phyloP scores from a whole-genome alignment of 805 yeast genomes.

The Debaryomyces hansenii region DNA sequence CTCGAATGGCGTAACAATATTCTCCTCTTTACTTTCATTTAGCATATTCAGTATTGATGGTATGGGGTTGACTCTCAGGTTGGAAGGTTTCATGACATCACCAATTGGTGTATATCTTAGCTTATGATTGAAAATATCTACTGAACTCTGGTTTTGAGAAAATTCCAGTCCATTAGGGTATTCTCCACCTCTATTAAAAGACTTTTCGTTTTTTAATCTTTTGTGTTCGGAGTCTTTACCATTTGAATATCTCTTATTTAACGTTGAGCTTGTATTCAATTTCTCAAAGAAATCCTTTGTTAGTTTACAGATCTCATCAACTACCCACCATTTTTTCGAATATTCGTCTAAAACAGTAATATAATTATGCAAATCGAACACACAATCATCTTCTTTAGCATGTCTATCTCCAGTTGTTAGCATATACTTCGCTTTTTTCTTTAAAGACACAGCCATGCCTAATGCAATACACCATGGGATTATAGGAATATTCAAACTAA shows the following conservation, averaged over 20 bases:
- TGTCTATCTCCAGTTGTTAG: constrained; percentile 1
- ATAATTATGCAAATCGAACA: constrained; percentile 17
- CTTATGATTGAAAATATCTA: background rate
- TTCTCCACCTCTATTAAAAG: background rate
- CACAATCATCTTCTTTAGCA: background rate
- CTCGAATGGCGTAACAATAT: background rate
- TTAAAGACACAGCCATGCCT: constrained; percentile 25
- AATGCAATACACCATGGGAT: constrained; percentile 26
- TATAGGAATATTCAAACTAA: constrained; percentile 23
- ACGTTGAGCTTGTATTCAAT: constrained; percentile 3
- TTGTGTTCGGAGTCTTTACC: background rate
- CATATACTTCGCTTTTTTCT: constrained; percentile 14
- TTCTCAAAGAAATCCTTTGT: constrained; percentile 20
- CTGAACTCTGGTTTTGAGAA: background rate
- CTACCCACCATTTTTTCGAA: constrained; percentile 24
- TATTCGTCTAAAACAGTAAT: constrained; percentile 20
- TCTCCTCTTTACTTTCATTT: background rate
- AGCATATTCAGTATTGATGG: constrained; percentile 9
- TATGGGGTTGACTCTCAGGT: constrained; percentile 1
- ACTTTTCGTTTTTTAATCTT: background rate
- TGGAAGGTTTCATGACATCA: background rate
- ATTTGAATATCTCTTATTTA: background rate
- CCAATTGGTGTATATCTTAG: background rate
- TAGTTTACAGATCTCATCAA: constrained; percentile 25
- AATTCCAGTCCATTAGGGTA: too few relatives aligned